Evolutionary conservation across 306 rosid species (phyloP).

Genomic region (Comarum palustre): DNA sequence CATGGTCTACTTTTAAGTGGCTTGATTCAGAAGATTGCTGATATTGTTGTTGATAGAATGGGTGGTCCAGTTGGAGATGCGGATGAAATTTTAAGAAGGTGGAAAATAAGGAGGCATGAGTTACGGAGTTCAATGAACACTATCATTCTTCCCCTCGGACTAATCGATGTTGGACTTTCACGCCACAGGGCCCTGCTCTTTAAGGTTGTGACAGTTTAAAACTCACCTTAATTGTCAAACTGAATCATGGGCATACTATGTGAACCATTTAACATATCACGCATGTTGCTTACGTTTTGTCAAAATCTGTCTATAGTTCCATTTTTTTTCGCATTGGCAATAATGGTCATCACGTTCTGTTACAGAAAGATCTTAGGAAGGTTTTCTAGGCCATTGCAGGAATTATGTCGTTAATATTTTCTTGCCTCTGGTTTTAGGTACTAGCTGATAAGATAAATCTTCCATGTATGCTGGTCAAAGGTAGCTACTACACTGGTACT

Average conservation of each 20-base stretch:
- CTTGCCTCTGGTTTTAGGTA: conserved; percentile 57
- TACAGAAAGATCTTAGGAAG: conserved; percentile 10
- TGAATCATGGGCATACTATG: conserved; percentile 4
- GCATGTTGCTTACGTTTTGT: conserved; percentile 10
- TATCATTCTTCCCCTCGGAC: conserved; percentile 75
- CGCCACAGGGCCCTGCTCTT: conserved; percentile 97
- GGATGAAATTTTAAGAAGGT: conserved; percentile 65
- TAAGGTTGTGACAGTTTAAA: conserved; percentile 54
- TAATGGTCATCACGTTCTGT: conserved; percentile 18
- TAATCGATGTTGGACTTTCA: conserved; percentile 93
- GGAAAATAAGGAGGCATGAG: conserved; percentile 74
- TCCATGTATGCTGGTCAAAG: conserved; percentile 96
- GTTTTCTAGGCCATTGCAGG: conserved; percentile 14
- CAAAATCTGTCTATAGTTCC: neutral
- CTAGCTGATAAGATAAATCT: conserved; percentile 89
- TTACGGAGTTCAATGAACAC: conserved; percentile 58
- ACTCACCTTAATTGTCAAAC: conserved; percentile 15
- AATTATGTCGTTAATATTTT: conserved; percentile 27
- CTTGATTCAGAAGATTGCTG: conserved; percentile 80
- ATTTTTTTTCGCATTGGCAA: neutral
- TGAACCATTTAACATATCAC: conserved; percentile 5
- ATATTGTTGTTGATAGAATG: conserved; percentile 85
- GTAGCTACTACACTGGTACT: conserved; percentile 97
- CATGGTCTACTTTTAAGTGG: conserved; percentile 66
- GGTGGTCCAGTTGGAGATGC: conserved; percentile 93